Evolutionary conservation across 2,329 filamentous ascomycete genomes (phyloP), one percentile per base, ranked within the genome.

Genomic region (Cladophialophora immunda): DNA sequence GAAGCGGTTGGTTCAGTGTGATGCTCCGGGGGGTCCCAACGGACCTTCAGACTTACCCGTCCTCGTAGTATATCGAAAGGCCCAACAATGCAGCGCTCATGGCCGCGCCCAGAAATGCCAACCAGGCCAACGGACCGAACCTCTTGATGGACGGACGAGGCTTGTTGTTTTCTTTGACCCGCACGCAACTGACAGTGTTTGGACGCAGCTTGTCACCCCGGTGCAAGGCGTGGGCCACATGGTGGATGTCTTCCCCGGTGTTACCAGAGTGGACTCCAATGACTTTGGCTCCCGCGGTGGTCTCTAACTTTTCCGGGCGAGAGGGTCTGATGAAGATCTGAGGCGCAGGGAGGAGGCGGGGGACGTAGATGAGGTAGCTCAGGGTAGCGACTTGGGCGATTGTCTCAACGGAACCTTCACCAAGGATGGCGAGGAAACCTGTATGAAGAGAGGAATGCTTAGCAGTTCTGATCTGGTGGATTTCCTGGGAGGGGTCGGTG

Each of bases 351-450:
- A 85, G 76, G 41, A 85, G 77, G 45, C 83, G 79, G 38, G 83
- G 83, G 6, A 85, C 74, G 68, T 81, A 83, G 69, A 82, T 82
- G 72, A 83, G 81, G 72, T 74, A 77, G 11, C 83, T 84, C 4
- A 85, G 76, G 0, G 82, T 82, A 4, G 81, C 79, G 25, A 85
- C 81, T 72, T 84, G 82, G 19, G 83, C 82, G 69, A 83, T 84
- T 50, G 81, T 80, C 6, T 81, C 75, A 25, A 85, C 79, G 56
- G 80, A 83, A 75, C 82, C 82, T 74, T 85, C 83, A 54, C 83
- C 83, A 30, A 85, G 75, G 68, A 85, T 82, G 65, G 83, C 83
- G n/a, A 85, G 81, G 72, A 85, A 85, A 70, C 72, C 72, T 73
- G 34, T 30, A 2, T 30, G 38, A 7, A 30, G 19, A 19, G n/a